Evolutionary conservation across 139 green algal species (phyloP), one percentile per base, ranked within the genome.

Genomic region (Auxenochlorella pyrenoidosa): DNA sequence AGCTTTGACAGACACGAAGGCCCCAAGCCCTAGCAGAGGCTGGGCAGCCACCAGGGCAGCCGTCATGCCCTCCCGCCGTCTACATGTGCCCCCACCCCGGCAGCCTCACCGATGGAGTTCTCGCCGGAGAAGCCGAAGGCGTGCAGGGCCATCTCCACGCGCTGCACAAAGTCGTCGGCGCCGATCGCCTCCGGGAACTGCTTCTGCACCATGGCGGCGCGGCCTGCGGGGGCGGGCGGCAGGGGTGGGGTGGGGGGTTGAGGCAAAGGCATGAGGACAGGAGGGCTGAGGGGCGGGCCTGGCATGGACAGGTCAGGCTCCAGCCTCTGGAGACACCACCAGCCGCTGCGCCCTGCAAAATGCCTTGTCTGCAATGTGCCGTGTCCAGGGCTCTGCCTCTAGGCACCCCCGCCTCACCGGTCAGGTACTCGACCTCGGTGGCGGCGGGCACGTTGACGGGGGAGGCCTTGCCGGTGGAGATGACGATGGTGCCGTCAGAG

Each of bases 141-240:
- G 63, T 88, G 93, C 28, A 97, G 92, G 0, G 90, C 92, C 18
- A 96, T 93, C 87, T 97, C 94, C 63, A 95, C 63, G 63, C 95
- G 93, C 38, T 92, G 86, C 54, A 98, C 91, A 86, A 96, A 96
- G 90, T 98, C 95, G 78, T 98, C 95, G 3, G 95, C 90, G 40
- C 93, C 92, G 70, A 97, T 73, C 32, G 94, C 90, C 32, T 59
- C 89, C 32, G 93, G 91, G 83, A 98, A 98, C 85, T 94, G 81
- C 87, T 95, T 77, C 43, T 75, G 58, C 28, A 94, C 78, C 43
- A 66, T 47, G 32, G 60, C 77, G 32, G 87, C 65, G 30, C 89
- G 86, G 3, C 47, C 78, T 36, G 85, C 79, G 26, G 85, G 58
- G 79, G 88, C 87, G 75, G 36, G 71, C 4, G 28, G 36, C 43